Conservation (phyloP, 352 stramenopile species). For the Aphanomyces cochlioides region DNA sequence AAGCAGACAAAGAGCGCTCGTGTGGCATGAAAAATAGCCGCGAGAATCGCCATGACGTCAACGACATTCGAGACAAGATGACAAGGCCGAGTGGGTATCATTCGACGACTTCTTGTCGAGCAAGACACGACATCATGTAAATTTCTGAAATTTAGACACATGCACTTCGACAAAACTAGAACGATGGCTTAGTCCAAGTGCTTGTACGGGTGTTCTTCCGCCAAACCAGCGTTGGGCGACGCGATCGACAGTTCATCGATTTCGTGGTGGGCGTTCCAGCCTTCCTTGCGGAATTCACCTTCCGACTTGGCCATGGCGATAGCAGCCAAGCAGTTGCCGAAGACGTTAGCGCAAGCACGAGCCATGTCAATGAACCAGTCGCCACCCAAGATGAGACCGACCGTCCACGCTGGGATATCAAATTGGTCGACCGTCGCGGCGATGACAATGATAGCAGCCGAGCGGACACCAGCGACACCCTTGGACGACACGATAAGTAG, state of each 20-base stretch:
- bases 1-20: no score
- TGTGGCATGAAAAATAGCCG: no score
- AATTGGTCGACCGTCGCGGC: slow-evolving; percentile 52
- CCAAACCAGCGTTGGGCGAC: not conserved
- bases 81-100: no score
- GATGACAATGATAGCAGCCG: slow-evolving; percentile 46
- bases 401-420: slow-evolving; percentile 52
- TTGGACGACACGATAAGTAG: slow-evolving; percentile 62
- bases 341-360: slow-evolving; percentile 52
- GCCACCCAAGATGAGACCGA: slow-evolving; percentile 50
- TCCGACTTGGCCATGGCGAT: slow-evolving; percentile 64
- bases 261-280: slow-evolving; percentile 33
- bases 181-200: not conserved
- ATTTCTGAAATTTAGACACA: no score
- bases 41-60: no score
- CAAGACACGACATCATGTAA: no score
- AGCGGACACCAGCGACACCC: slow-evolving; percentile 50
- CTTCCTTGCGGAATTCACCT: slow-evolving; percentile 52
- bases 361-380: slow-evolving; percentile 65
- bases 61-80: no score
- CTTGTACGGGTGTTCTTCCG: slow-evolving; percentile 1
- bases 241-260: not conserved
- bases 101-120: no score
- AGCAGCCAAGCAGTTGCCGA: slow-evolving; percentile 52
- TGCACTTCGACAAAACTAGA: no score